Percentiles rank a stretch among this genome's conserved stretches.
Conservation (phyloP, 148 eudicot species). For the Rhododendron molle region DNA sequence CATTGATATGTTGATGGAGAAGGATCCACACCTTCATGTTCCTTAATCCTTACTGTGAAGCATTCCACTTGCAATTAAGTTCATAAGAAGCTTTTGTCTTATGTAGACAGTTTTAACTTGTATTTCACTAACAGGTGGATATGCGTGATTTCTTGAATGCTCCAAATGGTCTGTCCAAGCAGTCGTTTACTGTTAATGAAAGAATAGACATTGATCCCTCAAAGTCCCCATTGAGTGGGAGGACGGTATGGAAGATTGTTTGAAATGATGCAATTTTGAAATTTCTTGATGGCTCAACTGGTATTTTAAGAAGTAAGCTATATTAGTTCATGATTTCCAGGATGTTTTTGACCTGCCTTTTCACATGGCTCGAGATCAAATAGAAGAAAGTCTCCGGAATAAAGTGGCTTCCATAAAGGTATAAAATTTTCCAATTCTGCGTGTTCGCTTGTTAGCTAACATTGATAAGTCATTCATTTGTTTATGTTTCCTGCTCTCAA, state of each 20-base stretch:
- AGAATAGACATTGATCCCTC: conserved; percentile 54
- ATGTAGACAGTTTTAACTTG: not conserved
- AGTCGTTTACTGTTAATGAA: conserved; percentile 44
- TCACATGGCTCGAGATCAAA: conserved; percentile 96
- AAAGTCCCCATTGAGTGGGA: conserved; percentile 93
- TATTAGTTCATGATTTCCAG: conserved; percentile 32
- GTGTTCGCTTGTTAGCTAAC: not conserved
- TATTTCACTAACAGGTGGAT: conserved; percentile 54
- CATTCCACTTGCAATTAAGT: not conserved
- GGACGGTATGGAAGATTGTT: conserved; percentile 58
- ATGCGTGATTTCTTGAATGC: conserved; percentile 99
- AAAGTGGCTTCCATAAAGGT: conserved; percentile 97
- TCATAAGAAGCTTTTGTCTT: not conserved
- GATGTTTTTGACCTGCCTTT: conserved; percentile 98
- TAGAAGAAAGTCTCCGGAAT: conserved; percentile 87
- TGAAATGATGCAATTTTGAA: not conserved
- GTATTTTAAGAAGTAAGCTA: conserved; percentile 3
- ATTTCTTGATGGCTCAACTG: not conserved
- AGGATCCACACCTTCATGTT: not conserved
- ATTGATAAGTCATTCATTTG: conserved; percentile 3
- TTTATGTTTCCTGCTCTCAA: conserved; percentile 12
- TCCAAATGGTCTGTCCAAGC: conserved; percentile 78
- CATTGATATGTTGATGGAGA: not conserved
- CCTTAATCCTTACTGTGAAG: not conserved
- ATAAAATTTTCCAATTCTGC: not conserved